Percentiles rank a stretch among this genome's conserved stretches.
These are phyloP conservation scores for Penicillium sp. DNA, from an alignment of 2,329 filamentous ascomycete genomes.

Conservation along the genomic window DNA sequence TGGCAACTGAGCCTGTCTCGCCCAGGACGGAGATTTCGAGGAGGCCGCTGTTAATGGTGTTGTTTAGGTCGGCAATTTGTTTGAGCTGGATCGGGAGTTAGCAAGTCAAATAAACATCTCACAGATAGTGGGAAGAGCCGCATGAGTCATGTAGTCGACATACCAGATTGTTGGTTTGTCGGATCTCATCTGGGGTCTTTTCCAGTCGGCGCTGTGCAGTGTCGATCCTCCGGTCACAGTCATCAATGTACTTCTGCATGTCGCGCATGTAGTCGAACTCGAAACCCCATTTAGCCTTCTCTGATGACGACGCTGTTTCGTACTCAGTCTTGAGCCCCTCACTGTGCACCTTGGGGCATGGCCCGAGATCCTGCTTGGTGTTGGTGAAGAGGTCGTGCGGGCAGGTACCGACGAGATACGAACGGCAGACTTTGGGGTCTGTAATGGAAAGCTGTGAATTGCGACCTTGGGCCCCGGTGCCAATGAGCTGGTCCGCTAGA, in stretches of 20 bases:
- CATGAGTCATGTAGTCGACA: conserved; percentile 21
- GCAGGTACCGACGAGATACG: conserved; percentile 90
- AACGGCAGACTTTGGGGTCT: conserved; percentile 92
- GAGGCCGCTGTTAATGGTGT: conserved; percentile 79
- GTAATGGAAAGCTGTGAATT: conserved; percentile 83
- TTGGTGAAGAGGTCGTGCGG: conserved; percentile 99
- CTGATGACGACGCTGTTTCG: conserved; percentile 70
- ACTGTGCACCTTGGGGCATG: conserved; percentile 84
- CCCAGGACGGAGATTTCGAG: conserved; percentile 85
- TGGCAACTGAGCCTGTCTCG: conserved; percentile 77
- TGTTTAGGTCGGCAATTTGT: conserved; percentile 78
- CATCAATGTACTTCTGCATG: conserved; percentile 94
- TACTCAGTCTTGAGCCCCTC: conserved; percentile 90
- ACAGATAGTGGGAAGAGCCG: not conserved
- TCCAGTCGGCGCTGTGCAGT: conserved; percentile 85
- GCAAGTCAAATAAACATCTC: not conserved
- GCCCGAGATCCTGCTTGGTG: conserved; percentile 95
- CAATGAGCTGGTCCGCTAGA: conserved; percentile 71
- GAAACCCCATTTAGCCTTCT: conserved; percentile 81
- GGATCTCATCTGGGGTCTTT: conserved; percentile 97
- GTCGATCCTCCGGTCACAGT: conserved; percentile 94
- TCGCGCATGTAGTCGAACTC: conserved; percentile 97
- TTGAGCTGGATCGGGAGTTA: conserved; percentile 62
- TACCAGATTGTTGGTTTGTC: conserved; percentile 86
- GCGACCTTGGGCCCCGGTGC: conserved; percentile 72